These are phyloP conservation scores for Penicillium waksmanii DNA, from an alignment of 495 filamentous ascomycete genomes.

Conservation along the genomic window DNA sequence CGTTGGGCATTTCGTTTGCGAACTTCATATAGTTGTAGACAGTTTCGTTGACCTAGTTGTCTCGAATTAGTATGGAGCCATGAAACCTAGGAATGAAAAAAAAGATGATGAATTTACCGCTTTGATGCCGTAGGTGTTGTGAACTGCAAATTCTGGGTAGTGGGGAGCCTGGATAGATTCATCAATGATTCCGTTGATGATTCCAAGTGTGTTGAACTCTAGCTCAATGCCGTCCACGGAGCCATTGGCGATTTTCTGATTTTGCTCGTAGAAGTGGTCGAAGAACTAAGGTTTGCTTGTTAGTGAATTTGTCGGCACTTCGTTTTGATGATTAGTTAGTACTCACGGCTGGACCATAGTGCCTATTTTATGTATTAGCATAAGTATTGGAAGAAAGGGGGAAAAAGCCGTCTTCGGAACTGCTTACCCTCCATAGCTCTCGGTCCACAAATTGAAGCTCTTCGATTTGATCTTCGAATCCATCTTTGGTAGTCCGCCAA, in stretches of 20 bases:
- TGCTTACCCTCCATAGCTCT: conserved; percentile 65
- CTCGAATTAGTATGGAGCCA: conserved; percentile 6
- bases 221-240: conserved; percentile 40
- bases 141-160: conserved; percentile 69
- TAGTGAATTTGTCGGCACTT: not conserved
- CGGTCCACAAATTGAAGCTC: conserved; percentile 54
- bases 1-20: conserved; percentile 54
- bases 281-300: conserved; percentile 38
- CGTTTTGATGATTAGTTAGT: conserved; percentile 12
- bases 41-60: conserved; percentile 54
- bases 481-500: conserved; percentile 52
- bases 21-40: conserved; percentile 55
- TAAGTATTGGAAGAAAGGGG: not conserved
- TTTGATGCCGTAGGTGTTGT: conserved; percentile 76
- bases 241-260: conserved; percentile 54
- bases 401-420: not conserved
- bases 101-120: conserved; percentile 43
- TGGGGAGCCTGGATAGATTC: conserved; percentile 64
- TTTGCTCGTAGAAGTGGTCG: conserved; percentile 66
- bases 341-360: conserved; percentile 55
- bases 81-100: too few relatives aligned
- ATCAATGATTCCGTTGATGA: conserved; percentile 79
- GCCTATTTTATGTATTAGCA: conserved; percentile 31
- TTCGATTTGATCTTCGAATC: conserved; percentile 55
- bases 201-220: conserved; percentile 51